Percentiles rank a stretch among this genome's conserved stretches.
These are phyloP conservation scores for Cordyceps cicadae DNA, from an alignment of 2,329 filamentous ascomycete species.

Conservation along the genomic window DNA sequence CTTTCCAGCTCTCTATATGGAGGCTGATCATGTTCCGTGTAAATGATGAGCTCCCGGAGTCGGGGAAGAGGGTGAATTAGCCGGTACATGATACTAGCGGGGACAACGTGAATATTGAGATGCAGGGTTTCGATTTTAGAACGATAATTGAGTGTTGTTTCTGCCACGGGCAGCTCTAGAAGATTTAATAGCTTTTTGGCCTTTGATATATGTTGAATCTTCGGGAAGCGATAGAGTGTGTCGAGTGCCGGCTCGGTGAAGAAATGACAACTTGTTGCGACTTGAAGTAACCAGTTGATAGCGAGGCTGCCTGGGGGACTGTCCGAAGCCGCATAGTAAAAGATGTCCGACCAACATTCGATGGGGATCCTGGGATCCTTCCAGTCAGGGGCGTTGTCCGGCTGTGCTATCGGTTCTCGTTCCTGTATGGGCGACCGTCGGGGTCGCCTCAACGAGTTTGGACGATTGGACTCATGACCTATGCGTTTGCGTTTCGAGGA, in stretches of 20 bases:
- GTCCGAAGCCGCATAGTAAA: constrained; percentile 55
- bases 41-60: constrained; percentile 62
- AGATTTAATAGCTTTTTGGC: constrained; percentile 39
- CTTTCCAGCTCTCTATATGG: constrained; percentile 53
- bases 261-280: constrained; percentile 52
- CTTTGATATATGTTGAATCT: constrained; percentile 43
- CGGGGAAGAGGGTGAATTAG: constrained; percentile 58
- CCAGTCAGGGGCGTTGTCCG: constrained; percentile 43
- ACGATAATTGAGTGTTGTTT: constrained; percentile 54
- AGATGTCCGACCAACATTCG: constrained; percentile 60
- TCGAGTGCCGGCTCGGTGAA: constrained; percentile 68
- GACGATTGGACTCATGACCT: neutral
- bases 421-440: neutral
- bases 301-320: constrained; percentile 32
- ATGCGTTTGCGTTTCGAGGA: neutral
- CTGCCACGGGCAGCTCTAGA: constrained; percentile 44
- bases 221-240: constrained; percentile 62
- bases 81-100: constrained; percentile 32
- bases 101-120: constrained; percentile 60
- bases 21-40: constrained; percentile 59
- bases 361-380: constrained; percentile 51
- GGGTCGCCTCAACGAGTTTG: neutral
- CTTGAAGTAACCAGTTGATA: constrained; percentile 56
- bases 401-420: neutral
- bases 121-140: constrained; percentile 63